Evolutionary conservation across 768 basidiomycete species (phyloP).

Genomic region (Crucibulum laeve): DNA sequence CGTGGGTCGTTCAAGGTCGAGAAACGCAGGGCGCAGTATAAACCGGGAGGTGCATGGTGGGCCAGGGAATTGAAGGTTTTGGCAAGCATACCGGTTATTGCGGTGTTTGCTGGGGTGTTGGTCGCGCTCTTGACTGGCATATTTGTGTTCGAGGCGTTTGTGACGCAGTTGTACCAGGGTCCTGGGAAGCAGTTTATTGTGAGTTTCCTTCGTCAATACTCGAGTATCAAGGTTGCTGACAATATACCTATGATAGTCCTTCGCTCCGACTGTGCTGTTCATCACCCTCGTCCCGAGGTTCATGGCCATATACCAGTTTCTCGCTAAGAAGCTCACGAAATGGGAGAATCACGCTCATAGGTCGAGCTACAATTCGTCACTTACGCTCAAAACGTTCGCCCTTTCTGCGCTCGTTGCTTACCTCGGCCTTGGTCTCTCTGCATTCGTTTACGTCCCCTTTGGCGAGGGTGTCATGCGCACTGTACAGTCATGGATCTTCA

Average conservation of each 20-base stretch:
- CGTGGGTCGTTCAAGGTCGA: conserved; percentile 76
- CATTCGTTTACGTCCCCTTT: conserved; percentile 94
- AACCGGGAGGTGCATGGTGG: conserved; percentile 66
- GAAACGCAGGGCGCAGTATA: conserved; percentile 59
- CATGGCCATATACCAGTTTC: conserved; percentile 64
- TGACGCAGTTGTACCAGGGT: conserved; percentile 84
- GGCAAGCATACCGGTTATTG: conserved; percentile 67
- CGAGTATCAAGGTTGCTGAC: neutral
- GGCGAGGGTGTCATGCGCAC: conserved; percentile 77
- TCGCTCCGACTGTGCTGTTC: conserved; percentile 83
- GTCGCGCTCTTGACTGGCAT: conserved; percentile 72
- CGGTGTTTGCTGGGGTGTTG: conserved; percentile 67
- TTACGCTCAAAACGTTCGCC: conserved; percentile 89
- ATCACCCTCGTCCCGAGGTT: conserved; percentile 76
- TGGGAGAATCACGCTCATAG: conserved; percentile 93
- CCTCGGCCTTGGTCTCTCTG: conserved; percentile 86
- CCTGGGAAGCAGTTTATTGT: conserved; percentile 78
- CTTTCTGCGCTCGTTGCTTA: conserved; percentile 89
- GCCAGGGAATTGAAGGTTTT: conserved; percentile 63
- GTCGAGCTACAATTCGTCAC: conserved; percentile 68
- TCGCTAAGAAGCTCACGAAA: conserved; percentile 65
- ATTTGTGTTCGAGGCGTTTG: conserved; percentile 87
- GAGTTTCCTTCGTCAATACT: conserved; percentile 22
- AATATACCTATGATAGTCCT: conserved; percentile 40
- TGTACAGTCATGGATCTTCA: conserved; percentile 39